These are phyloP conservation scores for Linum trigynum DNA, from an alignment of 345 rosid species.

Conservation along the genomic window DNA sequence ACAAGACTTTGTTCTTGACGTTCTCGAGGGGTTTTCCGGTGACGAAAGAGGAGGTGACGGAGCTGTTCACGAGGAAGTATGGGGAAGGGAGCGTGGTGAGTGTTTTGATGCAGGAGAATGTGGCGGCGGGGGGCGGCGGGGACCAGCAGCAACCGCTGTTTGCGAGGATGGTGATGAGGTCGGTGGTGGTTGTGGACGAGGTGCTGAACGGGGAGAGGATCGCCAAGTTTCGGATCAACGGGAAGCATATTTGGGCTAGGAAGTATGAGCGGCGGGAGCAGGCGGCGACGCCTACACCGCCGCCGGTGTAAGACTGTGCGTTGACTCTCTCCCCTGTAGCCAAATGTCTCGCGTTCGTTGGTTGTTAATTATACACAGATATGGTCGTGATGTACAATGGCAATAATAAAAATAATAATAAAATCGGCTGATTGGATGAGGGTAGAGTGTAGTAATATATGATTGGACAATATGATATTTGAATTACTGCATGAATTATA, in stretches of 20 bases:
- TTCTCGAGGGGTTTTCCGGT: constrained; percentile 45
- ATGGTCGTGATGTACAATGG: no score
- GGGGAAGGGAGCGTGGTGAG: constrained; percentile 22
- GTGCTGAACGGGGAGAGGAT: constrained; percentile 24
- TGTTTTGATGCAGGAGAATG: constrained; percentile 29
- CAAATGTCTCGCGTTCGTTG: no score
- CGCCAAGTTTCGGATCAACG: constrained; percentile 38
- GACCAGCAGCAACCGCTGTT: constrained; percentile 33
- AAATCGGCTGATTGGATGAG: no score
- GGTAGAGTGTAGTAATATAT: no score
- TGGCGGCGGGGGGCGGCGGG: neutral
- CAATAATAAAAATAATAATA: no score
- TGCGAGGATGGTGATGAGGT: constrained; percentile 27
- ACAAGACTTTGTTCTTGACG: constrained; percentile 36
- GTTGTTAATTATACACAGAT: no score
- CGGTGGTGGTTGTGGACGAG: constrained; percentile 24
- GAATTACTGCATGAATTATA: no score
- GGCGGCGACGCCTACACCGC: neutral
- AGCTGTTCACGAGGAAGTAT: constrained; percentile 19
- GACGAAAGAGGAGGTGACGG: constrained; percentile 26
- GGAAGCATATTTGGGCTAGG: constrained; percentile 47
- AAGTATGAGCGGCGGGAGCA: constrained; percentile 37
- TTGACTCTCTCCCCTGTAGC: no score
- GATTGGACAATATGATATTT: no score
- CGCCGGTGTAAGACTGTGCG: neutral